Conservation (phyloP, 108 stramenopile species). For the Ochromonas danica region DNA sequence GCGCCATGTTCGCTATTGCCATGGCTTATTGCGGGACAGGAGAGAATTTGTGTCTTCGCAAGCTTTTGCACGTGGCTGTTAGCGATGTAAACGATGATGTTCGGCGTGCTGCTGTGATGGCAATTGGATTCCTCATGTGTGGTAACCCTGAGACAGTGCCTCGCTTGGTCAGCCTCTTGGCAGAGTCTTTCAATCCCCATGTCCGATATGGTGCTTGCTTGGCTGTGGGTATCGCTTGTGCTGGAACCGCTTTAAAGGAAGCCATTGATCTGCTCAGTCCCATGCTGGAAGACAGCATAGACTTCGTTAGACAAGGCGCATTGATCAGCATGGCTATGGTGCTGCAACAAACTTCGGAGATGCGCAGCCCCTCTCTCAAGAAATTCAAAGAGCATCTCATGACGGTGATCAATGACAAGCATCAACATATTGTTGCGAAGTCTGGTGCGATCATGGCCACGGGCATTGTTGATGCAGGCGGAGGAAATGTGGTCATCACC, state of each 20-base stretch:
- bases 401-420: slow-evolving; percentile 68
- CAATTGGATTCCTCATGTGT: slow-evolving; percentile 94
- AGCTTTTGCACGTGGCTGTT: slow-evolving; percentile 93
- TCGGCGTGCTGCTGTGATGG: slow-evolving; percentile 93
- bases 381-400: slow-evolving; percentile 77
- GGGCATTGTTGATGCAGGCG: slow-evolving; percentile 97
- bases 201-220: slow-evolving; percentile 98
- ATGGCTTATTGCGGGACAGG: slow-evolving; percentile 95
- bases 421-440: slow-evolving; percentile 93
- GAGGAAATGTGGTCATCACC: slow-evolving; percentile 81
- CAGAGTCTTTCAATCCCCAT: slow-evolving; percentile 99
- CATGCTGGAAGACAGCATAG: slow-evolving; percentile 96
- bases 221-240: slow-evolving; percentile 97
- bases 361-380: slow-evolving; percentile 67
- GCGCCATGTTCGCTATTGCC: slow-evolving; percentile 92
- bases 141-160: slow-evolving; percentile 91
- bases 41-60: slow-evolving; percentile 90
- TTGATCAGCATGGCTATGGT: slow-evolving; percentile 93
- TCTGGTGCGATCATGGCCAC: slow-evolving; percentile 95
- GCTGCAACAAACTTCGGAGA: slow-evolving; percentile 84
- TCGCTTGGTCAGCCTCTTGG: slow-evolving; percentile 78
- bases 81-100: slow-evolving; percentile 98
- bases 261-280: slow-evolving; percentile 92
- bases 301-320: slow-evolving; percentile 97
- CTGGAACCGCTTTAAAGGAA: slow-evolving; percentile 85